Base-by-base conservation (phyloP, 768 basidiomycete genomes). In the Auriculariales sp. region DNA sequence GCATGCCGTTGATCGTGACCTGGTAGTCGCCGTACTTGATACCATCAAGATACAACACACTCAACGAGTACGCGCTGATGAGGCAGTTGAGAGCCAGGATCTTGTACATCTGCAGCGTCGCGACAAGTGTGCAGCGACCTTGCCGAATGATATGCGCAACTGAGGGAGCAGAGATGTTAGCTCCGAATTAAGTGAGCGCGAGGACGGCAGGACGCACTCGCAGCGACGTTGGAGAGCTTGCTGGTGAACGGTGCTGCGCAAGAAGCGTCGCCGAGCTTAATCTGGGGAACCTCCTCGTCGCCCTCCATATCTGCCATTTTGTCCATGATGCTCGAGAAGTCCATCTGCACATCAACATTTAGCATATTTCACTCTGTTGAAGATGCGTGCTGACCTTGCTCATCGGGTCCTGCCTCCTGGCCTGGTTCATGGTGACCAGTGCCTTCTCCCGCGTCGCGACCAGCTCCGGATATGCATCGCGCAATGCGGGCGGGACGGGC, bases 11-110 rank as follows among this genome's bases (percentile, higher is more conserved):
- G 53, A 99, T 81, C 2, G 94, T 97, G 29, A 95, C 84, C 61
- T 99, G 94, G 62, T 99, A 99, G 62, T 99, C 95, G 12, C 95
- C 95, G 64, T 93, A 97, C 66, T 98, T 98, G 74, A 99, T 97
- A 17, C 95, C 95, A 55, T 98, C 94, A 2, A 99, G 72, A 61
- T 99, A 97, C 64, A 94, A 93, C 28, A 98, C 95, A 56, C 88
- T 92, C 53, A 98, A 71, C 62, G 89, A 93, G 68, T 94, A 98
- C n/a, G 95, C 95, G 3, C 93, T 94, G 65, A 98, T 99, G 34
- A 99, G 71, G 61, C 95, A 98, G 62, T 98, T 99, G 50, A 99
- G 69, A 1, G 94, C 95, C 31, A 99, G 71, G 56, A 99, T 99
- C 71, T 97, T 95, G 79, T 97, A 99, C 95, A 99, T 99, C 68